These are phyloP conservation scores for Metarhizium humberi DNA, from an alignment of 2,329 filamentous ascomycete genomes.

Conservation along the genomic window DNA sequence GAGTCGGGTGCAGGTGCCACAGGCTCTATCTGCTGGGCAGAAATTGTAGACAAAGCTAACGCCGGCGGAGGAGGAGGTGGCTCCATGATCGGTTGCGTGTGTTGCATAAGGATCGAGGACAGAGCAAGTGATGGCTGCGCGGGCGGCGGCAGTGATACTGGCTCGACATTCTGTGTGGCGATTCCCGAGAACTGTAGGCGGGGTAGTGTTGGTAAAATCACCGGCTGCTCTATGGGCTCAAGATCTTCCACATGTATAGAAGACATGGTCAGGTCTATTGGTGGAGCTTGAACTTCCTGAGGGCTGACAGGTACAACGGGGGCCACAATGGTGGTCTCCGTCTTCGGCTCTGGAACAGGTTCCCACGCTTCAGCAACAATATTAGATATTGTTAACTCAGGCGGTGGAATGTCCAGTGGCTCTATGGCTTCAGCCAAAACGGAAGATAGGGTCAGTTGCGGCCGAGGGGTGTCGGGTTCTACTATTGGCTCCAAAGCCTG, in stretches of 20 bases:
- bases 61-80: slow-evolving; percentile 14
- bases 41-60: slow-evolving; percentile 27
- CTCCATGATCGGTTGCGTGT: slow-evolving; percentile 15
- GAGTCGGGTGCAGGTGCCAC: slow-evolving; percentile 8
- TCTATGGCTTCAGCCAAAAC: slow-evolving; percentile 18
- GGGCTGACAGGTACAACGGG: neutral
- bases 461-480: slow-evolving; percentile 16
- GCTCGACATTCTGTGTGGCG: slow-evolving; percentile 26
- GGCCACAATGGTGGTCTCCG: neutral
- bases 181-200: slow-evolving; percentile 25
- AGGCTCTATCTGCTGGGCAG: slow-evolving; percentile 29
- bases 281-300: neutral
- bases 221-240: slow-evolving; percentile 24
- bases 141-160: slow-evolving; percentile 18
- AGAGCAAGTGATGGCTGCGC: slow-evolving; percentile 16
- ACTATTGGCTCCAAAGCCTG: slow-evolving; percentile 16
- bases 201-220: slow-evolving; percentile 9
- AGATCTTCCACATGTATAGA: slow-evolving; percentile 21
- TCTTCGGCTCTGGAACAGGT: slow-evolving; percentile 17
- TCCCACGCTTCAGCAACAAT: slow-evolving; percentile 19
- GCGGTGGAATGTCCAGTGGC: slow-evolving; percentile 15
- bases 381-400: slow-evolving; percentile 20
- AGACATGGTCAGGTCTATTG: slow-evolving; percentile 18
- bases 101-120: slow-evolving; percentile 23
- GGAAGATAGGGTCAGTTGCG: slow-evolving; percentile 16